Conservation (phyloP, 1,284 basidiomycete species). For the Fomitopsis betulina region DNA sequence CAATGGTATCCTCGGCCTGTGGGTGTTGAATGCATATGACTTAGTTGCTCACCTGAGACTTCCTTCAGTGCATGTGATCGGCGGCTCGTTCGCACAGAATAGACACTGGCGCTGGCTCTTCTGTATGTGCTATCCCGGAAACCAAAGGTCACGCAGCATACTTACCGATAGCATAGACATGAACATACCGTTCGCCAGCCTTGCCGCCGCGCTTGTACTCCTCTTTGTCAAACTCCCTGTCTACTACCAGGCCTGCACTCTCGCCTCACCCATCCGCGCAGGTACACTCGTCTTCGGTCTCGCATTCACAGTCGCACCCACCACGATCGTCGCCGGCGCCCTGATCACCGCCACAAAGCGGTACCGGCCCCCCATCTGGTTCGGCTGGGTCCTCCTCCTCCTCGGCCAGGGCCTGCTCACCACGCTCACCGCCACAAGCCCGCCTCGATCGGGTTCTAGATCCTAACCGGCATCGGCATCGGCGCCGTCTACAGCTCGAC, state of each 20-base stretch:
- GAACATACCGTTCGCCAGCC: slow-evolving; percentile 15
- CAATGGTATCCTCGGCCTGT: slow-evolving; percentile 4
- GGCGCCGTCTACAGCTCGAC: slow-evolving; percentile 20
- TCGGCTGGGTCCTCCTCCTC: slow-evolving; percentile 36
- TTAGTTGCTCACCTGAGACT: not conserved
- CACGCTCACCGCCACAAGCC: slow-evolving; percentile 30
- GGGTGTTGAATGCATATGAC: not conserved
- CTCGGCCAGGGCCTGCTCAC: slow-evolving; percentile 34
- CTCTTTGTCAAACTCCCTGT: slow-evolving; percentile 26
- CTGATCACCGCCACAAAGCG: slow-evolving; percentile 23
- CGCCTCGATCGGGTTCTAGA: slow-evolving; percentile 26
- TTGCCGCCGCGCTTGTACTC: slow-evolving; percentile 10
- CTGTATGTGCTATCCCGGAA: slow-evolving; percentile 9
- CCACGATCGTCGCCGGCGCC: slow-evolving; percentile 27
- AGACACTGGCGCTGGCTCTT: slow-evolving; percentile 21
- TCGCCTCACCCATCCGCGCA: slow-evolving; percentile 35
- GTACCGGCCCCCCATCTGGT: slow-evolving; percentile 33
- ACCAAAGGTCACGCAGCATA: too few relatives aligned
- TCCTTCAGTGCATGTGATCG: slow-evolving; percentile 9
- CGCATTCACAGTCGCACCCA: slow-evolving; percentile 25
- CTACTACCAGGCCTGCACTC: slow-evolving; percentile 45
- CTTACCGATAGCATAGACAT: slow-evolving; percentile 5
- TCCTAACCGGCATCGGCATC: slow-evolving; percentile 27
- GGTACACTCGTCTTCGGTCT: slow-evolving; percentile 34
- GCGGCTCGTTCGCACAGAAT: slow-evolving; percentile 12